Percentiles rank a stretch among this genome's conserved stretches.
These are phyloP conservation scores for Nematocida displodere DNA, from an alignment of 371 early-diverging fungal species.

Conservation along the genomic window DNA sequence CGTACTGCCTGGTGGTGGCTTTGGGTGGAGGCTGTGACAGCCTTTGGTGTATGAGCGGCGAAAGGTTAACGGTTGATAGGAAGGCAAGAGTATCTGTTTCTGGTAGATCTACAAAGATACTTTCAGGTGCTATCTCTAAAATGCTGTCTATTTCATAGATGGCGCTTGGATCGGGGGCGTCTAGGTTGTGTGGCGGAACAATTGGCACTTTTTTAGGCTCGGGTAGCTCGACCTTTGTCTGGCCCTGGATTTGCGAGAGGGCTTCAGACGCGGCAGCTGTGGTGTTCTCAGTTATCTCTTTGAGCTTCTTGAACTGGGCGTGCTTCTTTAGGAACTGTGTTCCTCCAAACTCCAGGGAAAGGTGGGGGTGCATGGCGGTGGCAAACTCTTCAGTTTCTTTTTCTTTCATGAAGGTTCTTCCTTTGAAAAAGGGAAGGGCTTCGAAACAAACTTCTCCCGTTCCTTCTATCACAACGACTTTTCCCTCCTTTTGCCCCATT, in stretches of 20 bases:
- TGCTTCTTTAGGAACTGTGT: background rate
- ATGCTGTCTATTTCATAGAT: too few relatives aligned
- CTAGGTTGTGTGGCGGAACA: slow-evolving; percentile 24
- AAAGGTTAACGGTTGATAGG: too few relatives aligned
- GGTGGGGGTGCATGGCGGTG: background rate
- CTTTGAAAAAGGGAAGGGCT: slow-evolving; percentile 5
- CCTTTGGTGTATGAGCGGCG: too few relatives aligned
- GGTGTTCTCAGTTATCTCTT: background rate
- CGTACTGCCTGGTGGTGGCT: too few relatives aligned
- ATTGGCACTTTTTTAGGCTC: background rate
- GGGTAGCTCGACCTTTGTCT: background rate
- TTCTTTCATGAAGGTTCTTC: slow-evolving; percentile 6
- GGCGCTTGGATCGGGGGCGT: background rate
- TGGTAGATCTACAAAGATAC: too few relatives aligned
- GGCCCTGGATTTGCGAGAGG: background rate
- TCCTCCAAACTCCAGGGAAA: slow-evolving; percentile 27
- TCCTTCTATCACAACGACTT: background rate
- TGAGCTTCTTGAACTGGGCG: slow-evolving; percentile 3
- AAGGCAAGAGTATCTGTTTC: too few relatives aligned
- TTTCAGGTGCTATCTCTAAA: slow-evolving; percentile 20
- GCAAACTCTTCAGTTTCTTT: background rate
- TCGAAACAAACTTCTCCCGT: background rate
- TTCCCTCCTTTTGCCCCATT: background rate
- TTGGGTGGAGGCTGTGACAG: too few relatives aligned
- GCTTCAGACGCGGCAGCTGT: background rate